Conservation (phyloP, 2,329 filamentous ascomycete species). For the Fusarium zealandicum region DNA sequence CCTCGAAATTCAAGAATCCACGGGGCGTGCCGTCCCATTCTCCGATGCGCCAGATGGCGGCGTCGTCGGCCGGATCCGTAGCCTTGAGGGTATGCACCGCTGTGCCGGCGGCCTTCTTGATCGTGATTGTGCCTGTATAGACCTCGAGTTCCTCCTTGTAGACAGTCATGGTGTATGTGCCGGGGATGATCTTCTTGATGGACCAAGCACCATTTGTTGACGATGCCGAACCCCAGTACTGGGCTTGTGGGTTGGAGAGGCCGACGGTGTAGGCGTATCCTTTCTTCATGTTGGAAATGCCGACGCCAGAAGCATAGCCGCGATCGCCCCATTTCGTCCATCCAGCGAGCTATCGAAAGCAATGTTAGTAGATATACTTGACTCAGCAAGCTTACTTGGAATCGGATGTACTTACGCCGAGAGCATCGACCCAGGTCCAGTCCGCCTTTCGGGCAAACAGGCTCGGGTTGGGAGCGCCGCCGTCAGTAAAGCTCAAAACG, state of each 20-base stretch:
- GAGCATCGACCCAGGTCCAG: slow-evolving; percentile 45
- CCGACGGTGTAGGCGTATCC: slow-evolving; percentile 50
- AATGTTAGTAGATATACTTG: no score
- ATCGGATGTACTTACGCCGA: slow-evolving; percentile 39
- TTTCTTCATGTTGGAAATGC: slow-evolving; percentile 48
- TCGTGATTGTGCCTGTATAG: slow-evolving; percentile 36
- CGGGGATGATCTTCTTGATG: slow-evolving; percentile 43
- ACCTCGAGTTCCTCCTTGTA: slow-evolving; percentile 48
- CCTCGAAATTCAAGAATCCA: slow-evolving; percentile 47
- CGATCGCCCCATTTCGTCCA: slow-evolving; percentile 44
- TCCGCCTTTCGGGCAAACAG: slow-evolving; percentile 48
- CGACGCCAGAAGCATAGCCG: slow-evolving; percentile 42
- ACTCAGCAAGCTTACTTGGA: no score
- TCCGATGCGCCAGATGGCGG: slow-evolving; percentile 47
- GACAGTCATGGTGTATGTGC: slow-evolving; percentile 45
- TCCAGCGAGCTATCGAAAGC: slow-evolving; percentile 44
- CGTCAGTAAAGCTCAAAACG: slow-evolving; percentile 50
- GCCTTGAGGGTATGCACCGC: slow-evolving; percentile 43
- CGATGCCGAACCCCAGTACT: slow-evolving; percentile 47
- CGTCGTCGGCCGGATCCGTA: slow-evolving; percentile 44
- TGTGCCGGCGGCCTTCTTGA: slow-evolving; percentile 41
- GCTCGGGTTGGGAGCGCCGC: slow-evolving; percentile 46
- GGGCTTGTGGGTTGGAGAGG: slow-evolving; percentile 45
- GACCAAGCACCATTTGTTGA: slow-evolving; percentile 40
- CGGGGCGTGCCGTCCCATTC: slow-evolving; percentile 47